These are phyloP conservation scores for Rhizophagus prolifer DNA, from an alignment of 192 early-diverging fungal genomes.

Conservation along the genomic window DNA sequence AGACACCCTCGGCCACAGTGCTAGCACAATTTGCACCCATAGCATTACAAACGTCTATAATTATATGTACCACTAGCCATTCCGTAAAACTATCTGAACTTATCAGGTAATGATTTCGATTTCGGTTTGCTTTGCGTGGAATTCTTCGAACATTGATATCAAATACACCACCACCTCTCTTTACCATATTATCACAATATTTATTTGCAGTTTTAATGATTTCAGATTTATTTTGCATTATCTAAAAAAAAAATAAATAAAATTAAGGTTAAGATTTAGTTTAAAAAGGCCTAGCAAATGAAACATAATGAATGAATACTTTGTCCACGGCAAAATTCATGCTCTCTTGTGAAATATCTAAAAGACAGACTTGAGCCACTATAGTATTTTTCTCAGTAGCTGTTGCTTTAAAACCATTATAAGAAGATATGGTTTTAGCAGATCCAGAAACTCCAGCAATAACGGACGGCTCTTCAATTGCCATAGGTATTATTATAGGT, in stretches of 20 bases:
- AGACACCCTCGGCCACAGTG: slow-evolving; percentile 68
- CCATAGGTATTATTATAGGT: slow-evolving; percentile 68
- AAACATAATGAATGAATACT: neutral
- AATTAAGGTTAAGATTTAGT: neutral
- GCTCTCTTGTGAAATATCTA: slow-evolving; percentile 52
- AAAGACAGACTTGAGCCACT: slow-evolving; percentile 63
- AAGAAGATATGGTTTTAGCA: slow-evolving; percentile 64
- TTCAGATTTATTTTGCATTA: slow-evolving; percentile 28
- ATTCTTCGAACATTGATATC: slow-evolving; percentile 53
- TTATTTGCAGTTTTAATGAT: slow-evolving; percentile 61
- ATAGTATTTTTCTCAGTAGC: slow-evolving; percentile 67
- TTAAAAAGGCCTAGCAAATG: neutral
- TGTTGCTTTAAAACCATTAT: slow-evolving; percentile 56
- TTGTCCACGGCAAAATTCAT: slow-evolving; percentile 44
- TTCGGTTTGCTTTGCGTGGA: slow-evolving; percentile 30
- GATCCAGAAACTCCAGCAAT: slow-evolving; percentile 78
- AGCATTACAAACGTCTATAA: slow-evolving; percentile 76
- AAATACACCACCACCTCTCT: slow-evolving; percentile 67
- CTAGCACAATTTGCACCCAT: slow-evolving; percentile 78
- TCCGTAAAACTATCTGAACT: slow-evolving; percentile 33
- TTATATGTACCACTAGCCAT: slow-evolving; percentile 74
- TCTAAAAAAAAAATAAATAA: neutral
- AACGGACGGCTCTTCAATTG: slow-evolving; percentile 75
- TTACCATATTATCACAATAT: slow-evolving; percentile 63
- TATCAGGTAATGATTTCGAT: slow-evolving; percentile 9